Conservation (phyloP, 805 yeast genomes). For the Pichia kluyveri region DNA sequence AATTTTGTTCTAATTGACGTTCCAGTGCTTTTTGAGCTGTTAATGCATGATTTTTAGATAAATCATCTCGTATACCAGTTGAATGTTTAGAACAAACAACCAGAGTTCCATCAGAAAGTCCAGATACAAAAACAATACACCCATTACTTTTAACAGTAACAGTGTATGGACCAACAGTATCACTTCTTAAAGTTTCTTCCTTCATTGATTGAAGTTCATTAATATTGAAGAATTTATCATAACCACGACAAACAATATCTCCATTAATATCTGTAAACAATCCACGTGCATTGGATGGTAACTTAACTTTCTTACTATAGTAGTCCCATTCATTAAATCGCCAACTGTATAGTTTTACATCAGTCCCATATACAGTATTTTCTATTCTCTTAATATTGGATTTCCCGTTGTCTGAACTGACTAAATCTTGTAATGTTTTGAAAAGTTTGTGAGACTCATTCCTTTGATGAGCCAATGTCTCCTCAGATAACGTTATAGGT, state of each 20-base stretch:
- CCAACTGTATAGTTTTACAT: slow-evolving; percentile 41
- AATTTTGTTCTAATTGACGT: slow-evolving; percentile 37
- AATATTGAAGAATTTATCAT: slow-evolving; percentile 87
- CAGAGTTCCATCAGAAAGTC: slow-evolving; percentile 62
- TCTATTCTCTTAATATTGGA: slow-evolving; percentile 17
- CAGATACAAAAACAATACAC: slow-evolving; percentile 79
- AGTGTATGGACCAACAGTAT: slow-evolving; percentile 68
- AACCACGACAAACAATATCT: slow-evolving; percentile 72
- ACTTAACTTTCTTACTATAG: slow-evolving; percentile 37
- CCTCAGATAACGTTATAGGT: neutral
- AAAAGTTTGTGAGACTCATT: neutral
- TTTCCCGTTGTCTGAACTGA: slow-evolving; percentile 14
- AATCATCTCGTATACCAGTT: slow-evolving; percentile 51
- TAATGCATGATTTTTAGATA: slow-evolving; percentile 57
- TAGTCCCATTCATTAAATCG: slow-evolving; percentile 89
- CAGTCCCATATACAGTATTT: slow-evolving; percentile 16
- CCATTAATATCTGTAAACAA: slow-evolving; percentile 44
- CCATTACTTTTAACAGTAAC: slow-evolving; percentile 89
- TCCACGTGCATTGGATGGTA: slow-evolving; percentile 81
- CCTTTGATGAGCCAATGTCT: neutral
- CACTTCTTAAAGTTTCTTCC: slow-evolving; percentile 33
- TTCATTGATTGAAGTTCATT: slow-evolving; percentile 52
- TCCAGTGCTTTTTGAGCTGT: slow-evolving; percentile 57
- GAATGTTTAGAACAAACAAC: slow-evolving; percentile 89
- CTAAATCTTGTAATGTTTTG: slow-evolving; percentile 6